Base-by-base conservation (phyloP, 495 filamentous ascomycete species). In the Penicillium tannophilum region DNA sequence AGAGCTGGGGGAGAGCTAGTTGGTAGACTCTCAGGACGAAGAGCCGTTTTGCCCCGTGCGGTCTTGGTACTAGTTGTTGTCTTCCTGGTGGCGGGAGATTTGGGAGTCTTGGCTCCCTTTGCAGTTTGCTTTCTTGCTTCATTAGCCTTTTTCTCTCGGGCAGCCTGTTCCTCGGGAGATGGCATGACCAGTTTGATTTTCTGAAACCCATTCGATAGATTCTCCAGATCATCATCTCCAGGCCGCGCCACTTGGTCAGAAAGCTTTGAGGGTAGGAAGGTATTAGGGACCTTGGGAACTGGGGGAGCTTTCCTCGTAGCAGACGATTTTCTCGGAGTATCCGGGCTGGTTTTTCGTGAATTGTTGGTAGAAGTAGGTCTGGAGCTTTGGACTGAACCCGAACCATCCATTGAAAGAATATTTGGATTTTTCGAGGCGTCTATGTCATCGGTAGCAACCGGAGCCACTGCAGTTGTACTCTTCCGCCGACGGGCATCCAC, bases 151-250 rank as follows among this genome's bases (percentile, higher is more conserved):
- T 70, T 72, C 63, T 85, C 81, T 31, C 80, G 75, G 6, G 82
- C 82, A 35, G 89, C 88, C 54, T 87, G 81, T 65, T 90, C 87
- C 56, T 91, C 86, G 24, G 87, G 84, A 0, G 88, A 84, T 0
- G 90, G 78, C 42, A 93, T 77, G 44, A 86, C 90, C 48, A 95
- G 77, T 63, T 88, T 93, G 62, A 95, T 86, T 30, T 86, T 89
- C 63, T 87, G 87, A 70, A 93, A 80, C 12, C 84, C 84, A n/a
- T 80, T 76, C 0, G 88, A 81, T 31, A 94, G 72, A 20, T 72
- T 76, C 50, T 93, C 88, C 20, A 93, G 68, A 43, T 82, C 82
- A 39, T 71, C 79, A 57, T 54, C 46, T 3, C 54, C 44, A 9
- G 57, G 33, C 19, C 1, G 31, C 6, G 20, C 17, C 19, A 42